These are phyloP conservation scores for Fusarium mundagurra DNA, from an alignment of 2,329 filamentous ascomycete genomes.

Conservation along the genomic window DNA sequence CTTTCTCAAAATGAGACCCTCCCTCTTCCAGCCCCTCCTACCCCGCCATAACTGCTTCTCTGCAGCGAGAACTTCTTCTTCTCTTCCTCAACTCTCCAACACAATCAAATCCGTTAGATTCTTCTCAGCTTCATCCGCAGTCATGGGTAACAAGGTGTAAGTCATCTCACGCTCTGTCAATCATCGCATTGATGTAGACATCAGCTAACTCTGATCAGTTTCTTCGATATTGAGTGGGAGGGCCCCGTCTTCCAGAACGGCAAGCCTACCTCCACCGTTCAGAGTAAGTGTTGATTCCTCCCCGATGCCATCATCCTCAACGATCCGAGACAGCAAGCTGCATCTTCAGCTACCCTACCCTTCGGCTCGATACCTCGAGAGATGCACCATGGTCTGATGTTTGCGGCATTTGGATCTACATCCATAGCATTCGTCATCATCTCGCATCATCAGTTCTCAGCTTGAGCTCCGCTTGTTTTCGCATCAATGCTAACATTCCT, in stretches of 20 bases:
- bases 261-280: constrained; percentile 62
- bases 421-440: constrained; percentile 9
- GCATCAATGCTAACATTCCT: constrained; percentile 32
- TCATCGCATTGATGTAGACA: constrained; percentile 17
- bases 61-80: constrained; percentile 54
- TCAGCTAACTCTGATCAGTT: constrained; percentile 55
- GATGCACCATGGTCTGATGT: neutral
- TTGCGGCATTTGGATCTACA: neutral
- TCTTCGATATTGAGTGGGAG: constrained; percentile 79
- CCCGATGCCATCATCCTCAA: constrained; percentile 4
- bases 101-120: constrained; percentile 53
- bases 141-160: constrained; percentile 78
- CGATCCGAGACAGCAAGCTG: neutral
- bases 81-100: constrained; percentile 54
- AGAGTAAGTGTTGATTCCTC: constrained; percentile 62
- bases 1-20: constrained; percentile 56
- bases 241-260: constrained; percentile 74
- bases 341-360: neutral
- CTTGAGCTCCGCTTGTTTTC: neutral
- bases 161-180: constrained; percentile 45
- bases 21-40: constrained; percentile 58
- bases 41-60: constrained; percentile 56
- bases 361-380: neutral
- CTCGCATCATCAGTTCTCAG: constrained; percentile 15
- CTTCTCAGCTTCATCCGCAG: constrained; percentile 67